Evolutionary conservation across 208 protist genomes (phyloP).

Genomic region (Hexamita inflata): DNA sequence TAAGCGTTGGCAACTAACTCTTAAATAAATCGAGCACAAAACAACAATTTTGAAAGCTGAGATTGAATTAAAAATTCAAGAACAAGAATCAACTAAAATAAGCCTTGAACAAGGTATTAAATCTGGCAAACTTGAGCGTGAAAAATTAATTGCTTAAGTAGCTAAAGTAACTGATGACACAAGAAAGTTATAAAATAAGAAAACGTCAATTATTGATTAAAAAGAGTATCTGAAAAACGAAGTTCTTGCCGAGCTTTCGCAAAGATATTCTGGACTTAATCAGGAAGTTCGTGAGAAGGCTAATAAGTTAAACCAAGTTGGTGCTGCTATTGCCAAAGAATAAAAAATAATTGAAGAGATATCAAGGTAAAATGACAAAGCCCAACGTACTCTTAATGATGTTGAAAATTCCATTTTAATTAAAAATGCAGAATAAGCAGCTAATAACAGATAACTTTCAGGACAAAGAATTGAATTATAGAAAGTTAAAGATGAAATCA

Average conservation of each 20-base stretch:
- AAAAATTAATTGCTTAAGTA: too few species aligned
- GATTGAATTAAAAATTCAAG: too few species aligned
- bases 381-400: not conserved
- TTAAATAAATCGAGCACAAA: conserved; percentile 20
- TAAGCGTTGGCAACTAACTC: not conserved
- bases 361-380: not conserved
- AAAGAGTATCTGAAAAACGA: not conserved
- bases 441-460: not conserved
- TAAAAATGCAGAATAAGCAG: conserved; percentile 18
- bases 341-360: not conserved
- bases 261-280: not conserved
- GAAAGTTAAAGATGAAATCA: not conserved
- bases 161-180: too few species aligned
- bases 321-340: not conserved
- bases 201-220: too few species aligned
- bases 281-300: not conserved
- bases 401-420: not conserved
- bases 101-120: too few species aligned
- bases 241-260: not conserved
- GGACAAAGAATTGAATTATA: not conserved
- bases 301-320: not conserved
- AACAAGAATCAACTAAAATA: too few species aligned
- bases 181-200: too few species aligned
- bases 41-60: not conserved
- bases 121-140: too few species aligned